phyloP scores from a whole-genome alignment of 768 basidiomycete genomes.

The Daedaleopsis sinensis region DNA sequence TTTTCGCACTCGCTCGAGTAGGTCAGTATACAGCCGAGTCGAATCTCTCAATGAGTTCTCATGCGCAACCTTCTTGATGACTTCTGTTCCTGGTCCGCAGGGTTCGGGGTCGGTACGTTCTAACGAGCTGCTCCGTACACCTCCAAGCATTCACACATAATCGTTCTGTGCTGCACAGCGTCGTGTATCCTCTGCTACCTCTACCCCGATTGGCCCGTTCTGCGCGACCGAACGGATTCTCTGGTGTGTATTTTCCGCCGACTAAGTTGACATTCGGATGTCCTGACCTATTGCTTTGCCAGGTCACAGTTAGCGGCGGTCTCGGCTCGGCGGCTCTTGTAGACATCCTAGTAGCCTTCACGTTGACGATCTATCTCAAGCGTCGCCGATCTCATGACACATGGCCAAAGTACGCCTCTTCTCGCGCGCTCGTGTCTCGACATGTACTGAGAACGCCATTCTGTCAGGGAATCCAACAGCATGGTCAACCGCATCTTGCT shows the following conservation, averaged over 20 bases:
- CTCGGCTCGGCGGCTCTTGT: conserved; percentile 20
- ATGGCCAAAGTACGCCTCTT: not conserved
- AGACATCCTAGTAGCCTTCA: conserved; percentile 17
- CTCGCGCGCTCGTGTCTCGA: not conserved
- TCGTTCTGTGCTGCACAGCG: not conserved
- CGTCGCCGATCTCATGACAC: not conserved
- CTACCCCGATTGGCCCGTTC: not conserved
- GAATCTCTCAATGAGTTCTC: not conserved
- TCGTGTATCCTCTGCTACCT: not conserved
- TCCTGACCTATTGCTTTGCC: not conserved
- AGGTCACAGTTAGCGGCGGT: conserved; percentile 18
- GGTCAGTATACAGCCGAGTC: not conserved
- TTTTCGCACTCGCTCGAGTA: conserved; percentile 1
- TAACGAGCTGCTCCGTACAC: not conserved
- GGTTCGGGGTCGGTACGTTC: conserved; percentile 1
- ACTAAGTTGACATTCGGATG: not conserved
- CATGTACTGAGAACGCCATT: not conserved
- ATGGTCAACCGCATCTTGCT: conserved; percentile 18
- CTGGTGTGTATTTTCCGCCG: not conserved
- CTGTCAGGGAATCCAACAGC: conserved; percentile 13
- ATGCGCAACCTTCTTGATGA: not conserved
- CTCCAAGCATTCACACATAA: not conserved
- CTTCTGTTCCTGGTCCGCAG: not conserved
- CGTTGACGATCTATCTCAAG: conserved; percentile 14
- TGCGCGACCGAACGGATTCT: not conserved